These are phyloP conservation scores for Linaria vulgaris DNA, from an alignment of 257 asterid species.

Conservation along the genomic window DNA sequence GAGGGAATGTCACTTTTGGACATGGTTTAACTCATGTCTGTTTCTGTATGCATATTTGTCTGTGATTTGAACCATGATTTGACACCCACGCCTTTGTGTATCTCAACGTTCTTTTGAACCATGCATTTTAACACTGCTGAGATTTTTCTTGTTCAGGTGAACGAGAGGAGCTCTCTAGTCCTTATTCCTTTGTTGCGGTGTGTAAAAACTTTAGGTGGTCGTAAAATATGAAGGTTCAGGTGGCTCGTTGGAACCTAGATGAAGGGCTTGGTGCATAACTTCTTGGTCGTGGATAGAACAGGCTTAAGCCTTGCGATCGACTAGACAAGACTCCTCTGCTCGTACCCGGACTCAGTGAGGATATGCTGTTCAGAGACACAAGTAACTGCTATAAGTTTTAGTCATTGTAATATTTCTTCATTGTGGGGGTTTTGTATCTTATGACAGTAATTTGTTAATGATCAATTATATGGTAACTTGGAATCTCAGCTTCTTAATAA, in stretches of 20 bases:
- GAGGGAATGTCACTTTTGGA: slow-evolving; percentile 23
- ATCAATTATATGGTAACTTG: too few species aligned
- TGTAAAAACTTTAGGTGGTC: too few species aligned
- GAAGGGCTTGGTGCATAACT: background rate
- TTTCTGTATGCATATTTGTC: slow-evolving; percentile 15
- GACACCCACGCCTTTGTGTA: slow-evolving; percentile 18
- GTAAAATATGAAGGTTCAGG: too few species aligned
- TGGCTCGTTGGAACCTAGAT: too few species aligned
- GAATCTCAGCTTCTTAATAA: too few species aligned
- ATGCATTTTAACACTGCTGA: background rate
- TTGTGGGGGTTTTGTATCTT: slow-evolving; percentile 9
- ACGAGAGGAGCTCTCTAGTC: too few species aligned
- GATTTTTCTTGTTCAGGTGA: too few species aligned
- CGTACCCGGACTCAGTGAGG: background rate
- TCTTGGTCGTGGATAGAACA: background rate
- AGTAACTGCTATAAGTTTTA: too few species aligned
- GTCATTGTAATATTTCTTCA: slow-evolving; percentile 11
- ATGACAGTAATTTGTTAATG: background rate
- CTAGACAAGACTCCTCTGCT: too few species aligned
- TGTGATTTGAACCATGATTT: too few species aligned
- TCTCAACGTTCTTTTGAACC: background rate
- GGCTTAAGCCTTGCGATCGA: too few species aligned
- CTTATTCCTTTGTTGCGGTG: too few species aligned
- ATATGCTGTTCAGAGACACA: background rate
- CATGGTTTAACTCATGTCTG: background rate